phyloP scores from a whole-genome alignment of 352 stramenopile species.

The Phytophthora tentaculata region DNA sequence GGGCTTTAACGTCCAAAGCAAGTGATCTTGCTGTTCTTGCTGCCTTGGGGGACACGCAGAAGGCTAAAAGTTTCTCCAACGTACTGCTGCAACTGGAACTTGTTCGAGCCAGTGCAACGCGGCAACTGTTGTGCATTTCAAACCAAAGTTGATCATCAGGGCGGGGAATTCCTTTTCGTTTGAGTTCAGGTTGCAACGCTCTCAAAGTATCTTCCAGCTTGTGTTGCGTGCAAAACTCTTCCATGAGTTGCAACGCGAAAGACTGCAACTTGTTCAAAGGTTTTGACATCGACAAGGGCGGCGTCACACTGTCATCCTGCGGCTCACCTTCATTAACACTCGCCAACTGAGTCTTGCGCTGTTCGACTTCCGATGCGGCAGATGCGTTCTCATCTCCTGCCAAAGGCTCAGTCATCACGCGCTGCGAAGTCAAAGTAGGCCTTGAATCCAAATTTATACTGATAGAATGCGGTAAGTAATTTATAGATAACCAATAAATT shows the following conservation, averaged over 20 bases:
- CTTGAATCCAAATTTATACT: slow-evolving; percentile 17
- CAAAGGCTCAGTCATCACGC: slow-evolving; percentile 6
- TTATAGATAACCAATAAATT: neutral
- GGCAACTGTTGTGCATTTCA: slow-evolving; percentile 63
- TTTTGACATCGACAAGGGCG: neutral
- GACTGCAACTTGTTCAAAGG: slow-evolving; percentile 35
- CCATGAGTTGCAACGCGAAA: slow-evolving; percentile 63
- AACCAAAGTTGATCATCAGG: slow-evolving; percentile 56
- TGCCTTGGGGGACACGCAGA: slow-evolving; percentile 41
- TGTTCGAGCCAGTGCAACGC: slow-evolving; percentile 37
- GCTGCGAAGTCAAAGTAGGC: neutral
- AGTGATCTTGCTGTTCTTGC: slow-evolving; percentile 30
- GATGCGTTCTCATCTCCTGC: neutral
- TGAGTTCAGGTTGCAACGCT: slow-evolving; percentile 50
- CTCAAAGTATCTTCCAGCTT: slow-evolving; percentile 40
- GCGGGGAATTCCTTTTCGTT: slow-evolving; percentile 28
- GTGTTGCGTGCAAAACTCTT: slow-evolving; percentile 62
- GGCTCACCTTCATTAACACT: slow-evolving; percentile 13
- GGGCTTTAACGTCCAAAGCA: slow-evolving; percentile 41
- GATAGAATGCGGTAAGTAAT: neutral
- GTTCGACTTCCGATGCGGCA: slow-evolving; percentile 1
- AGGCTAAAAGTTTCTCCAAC: slow-evolving; percentile 62
- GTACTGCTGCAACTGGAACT: slow-evolving; percentile 31
- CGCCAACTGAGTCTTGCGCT: slow-evolving; percentile 2
- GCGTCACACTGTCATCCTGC: slow-evolving; percentile 13